These are phyloP conservation scores for Cenchrus americanus DNA, from an alignment of 176 grass and related monocot species.

Conservation along the genomic window DNA sequence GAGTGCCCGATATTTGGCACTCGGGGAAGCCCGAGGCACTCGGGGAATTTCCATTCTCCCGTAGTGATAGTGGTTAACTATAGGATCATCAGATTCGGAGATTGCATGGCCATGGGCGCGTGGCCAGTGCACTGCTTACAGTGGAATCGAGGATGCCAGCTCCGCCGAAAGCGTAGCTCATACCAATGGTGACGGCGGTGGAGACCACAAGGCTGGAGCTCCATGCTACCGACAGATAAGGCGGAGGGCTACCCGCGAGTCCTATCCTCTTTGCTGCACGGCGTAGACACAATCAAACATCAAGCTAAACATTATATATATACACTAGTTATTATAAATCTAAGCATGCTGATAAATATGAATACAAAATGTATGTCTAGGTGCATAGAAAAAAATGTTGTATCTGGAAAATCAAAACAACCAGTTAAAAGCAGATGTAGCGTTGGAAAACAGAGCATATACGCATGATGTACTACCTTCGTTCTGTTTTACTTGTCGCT, in stretches of 20 bases:
- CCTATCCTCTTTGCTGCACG: not conserved
- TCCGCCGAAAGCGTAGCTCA: not conserved
- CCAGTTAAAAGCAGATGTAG: too few relatives aligned
- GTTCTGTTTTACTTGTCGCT: too few relatives aligned
- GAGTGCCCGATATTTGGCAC: too few relatives aligned
- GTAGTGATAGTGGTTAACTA: too few relatives aligned
- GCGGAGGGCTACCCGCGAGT: not conserved
- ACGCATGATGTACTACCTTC: too few relatives aligned
- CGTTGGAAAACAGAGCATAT: too few relatives aligned
- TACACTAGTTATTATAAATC: not conserved
- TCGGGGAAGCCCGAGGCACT: too few relatives aligned
- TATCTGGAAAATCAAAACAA: too few relatives aligned
- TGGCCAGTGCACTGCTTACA: not conserved
- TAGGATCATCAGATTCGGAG: too few relatives aligned
- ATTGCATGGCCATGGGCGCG: not conserved
- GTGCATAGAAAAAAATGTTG: too few relatives aligned
- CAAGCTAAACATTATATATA: not conserved
- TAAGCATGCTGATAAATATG: not conserved
- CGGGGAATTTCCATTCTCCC: too few relatives aligned
- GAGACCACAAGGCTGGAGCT: not conserved
- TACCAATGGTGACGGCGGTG: not conserved
- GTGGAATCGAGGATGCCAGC: constrained; percentile 30
- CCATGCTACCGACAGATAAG: not conserved
- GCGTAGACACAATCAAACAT: not conserved
- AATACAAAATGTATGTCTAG: too few relatives aligned